phyloP scores from a whole-genome alignment of 768 basidiomycete species.

The Rhizopogon sp. region DNA sequence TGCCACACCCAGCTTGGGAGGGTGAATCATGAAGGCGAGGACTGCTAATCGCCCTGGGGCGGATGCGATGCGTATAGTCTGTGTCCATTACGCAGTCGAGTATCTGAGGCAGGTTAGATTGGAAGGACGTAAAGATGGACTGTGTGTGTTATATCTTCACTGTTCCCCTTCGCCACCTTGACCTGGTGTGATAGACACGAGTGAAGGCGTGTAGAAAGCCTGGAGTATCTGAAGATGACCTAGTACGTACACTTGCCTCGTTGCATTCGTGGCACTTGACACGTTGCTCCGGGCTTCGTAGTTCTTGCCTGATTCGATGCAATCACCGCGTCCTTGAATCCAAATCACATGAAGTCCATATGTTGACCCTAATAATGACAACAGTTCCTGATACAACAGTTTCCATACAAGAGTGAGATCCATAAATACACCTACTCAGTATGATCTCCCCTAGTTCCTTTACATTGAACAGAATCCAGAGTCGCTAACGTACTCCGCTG shows the following conservation, averaged over 20 bases:
- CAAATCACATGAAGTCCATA: conserved; percentile 4
- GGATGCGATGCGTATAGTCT: conserved; percentile 23
- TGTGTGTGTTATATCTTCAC: conserved; percentile 26
- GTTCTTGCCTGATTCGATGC: conserved; percentile 6
- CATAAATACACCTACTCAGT: conserved; percentile 5
- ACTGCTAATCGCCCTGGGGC: conserved; percentile 11
- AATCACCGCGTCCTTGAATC: conserved; percentile 9
- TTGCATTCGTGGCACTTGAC: conserved; percentile 18
- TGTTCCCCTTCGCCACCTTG: conserved; percentile 20
- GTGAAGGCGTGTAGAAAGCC: conserved; percentile 7
- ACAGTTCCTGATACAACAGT: conserved; percentile 7
- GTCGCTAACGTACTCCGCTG: conserved; percentile 40
- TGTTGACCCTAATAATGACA: conserved; percentile 11
- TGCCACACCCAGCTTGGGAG: conserved; percentile 12
- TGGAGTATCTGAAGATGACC: conserved; percentile 17
- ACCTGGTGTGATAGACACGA: conserved; percentile 27
- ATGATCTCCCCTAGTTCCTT: background rate
- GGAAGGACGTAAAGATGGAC: conserved; percentile 10
- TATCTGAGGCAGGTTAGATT: conserved; percentile 8
- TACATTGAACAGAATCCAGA: conserved; percentile 44
- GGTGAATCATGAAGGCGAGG: conserved; percentile 14
- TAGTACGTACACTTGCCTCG: conserved; percentile 24
- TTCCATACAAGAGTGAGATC: conserved; percentile 3
- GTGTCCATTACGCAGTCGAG: conserved; percentile 20
- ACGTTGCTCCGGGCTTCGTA: conserved; percentile 19